phyloP scores from a whole-genome alignment of 2,329 filamentous ascomycete genomes.

The Chaetomiaceae sp. region DNA sequence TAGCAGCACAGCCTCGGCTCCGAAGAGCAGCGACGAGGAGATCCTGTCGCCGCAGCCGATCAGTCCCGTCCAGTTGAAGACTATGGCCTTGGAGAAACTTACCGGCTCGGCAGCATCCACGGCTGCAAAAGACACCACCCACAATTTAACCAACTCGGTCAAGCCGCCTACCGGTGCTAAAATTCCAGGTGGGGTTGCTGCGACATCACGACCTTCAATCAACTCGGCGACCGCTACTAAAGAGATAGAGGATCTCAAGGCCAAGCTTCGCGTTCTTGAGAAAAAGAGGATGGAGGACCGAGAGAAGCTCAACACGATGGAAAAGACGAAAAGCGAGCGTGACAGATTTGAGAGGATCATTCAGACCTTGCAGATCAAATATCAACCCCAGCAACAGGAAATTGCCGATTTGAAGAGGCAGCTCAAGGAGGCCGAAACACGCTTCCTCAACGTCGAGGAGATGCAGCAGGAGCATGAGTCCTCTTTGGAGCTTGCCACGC shows the following conservation, averaged over 20 bases:
- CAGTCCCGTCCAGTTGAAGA: conserved; percentile 49
- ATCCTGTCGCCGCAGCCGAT: conserved; percentile 46
- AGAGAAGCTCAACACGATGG: conserved; percentile 74
- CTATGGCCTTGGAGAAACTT: conserved; percentile 50
- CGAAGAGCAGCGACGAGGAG: conserved; percentile 44
- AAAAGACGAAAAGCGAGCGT: conserved; percentile 69
- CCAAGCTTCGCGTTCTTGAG: conserved; percentile 81
- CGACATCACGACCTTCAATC: conserved; percentile 12
- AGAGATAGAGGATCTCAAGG: conserved; percentile 82
- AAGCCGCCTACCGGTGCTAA: conserved; percentile 29
- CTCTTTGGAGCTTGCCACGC: conserved; percentile 75
- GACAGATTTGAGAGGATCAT: conserved; percentile 81
- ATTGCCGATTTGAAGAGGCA: conserved; percentile 70
- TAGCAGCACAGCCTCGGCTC: conserved; percentile 38
- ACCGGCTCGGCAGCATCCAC: conserved; percentile 33
- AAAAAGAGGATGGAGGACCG: conserved; percentile 81
- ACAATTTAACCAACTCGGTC: not conserved
- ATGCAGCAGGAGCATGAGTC: conserved; percentile 81
- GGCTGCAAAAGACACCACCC: not conserved
- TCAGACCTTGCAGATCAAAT: conserved; percentile 85
- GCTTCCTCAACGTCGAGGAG: conserved; percentile 64
- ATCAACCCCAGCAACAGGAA: conserved; percentile 79
- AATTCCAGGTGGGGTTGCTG: conserved; percentile 28
- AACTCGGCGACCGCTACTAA: conserved; percentile 41
- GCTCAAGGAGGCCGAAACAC: conserved; percentile 69